These are phyloP conservation scores for Microdochium bolleyi DNA, from an alignment of 2,329 filamentous ascomycete species.

Conservation along the genomic window DNA sequence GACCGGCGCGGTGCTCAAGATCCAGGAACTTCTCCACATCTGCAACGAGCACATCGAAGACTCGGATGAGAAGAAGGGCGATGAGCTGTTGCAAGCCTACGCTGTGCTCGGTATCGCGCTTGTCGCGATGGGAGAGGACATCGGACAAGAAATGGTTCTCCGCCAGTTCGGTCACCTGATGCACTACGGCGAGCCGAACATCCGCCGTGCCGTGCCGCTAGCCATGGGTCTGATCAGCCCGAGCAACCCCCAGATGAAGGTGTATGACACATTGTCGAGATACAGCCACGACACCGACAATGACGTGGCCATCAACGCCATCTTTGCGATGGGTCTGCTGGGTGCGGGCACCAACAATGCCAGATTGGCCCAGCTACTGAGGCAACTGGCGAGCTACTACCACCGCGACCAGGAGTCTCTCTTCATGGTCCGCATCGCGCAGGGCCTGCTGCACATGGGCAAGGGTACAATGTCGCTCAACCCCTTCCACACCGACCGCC, in stretches of 20 bases:
- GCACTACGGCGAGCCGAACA: constrained; percentile 98
- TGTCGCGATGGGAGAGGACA: constrained; percentile 96
- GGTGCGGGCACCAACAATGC: constrained; percentile 98
- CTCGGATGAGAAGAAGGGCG: constrained; percentile 87
- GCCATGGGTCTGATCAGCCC: constrained; percentile 96
- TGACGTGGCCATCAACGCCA: constrained; percentile 95
- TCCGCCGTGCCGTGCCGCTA: constrained; percentile 88
- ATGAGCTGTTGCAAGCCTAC: constrained; percentile 92
- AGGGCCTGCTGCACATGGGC: constrained; percentile 97
- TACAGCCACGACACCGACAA: constrained; percentile 99
- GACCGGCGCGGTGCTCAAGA: constrained; percentile 92
- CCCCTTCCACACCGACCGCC: constrained; percentile 98
- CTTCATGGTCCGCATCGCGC: constrained; percentile 98
- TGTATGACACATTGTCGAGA: constrained; percentile 94
- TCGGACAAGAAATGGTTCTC: constrained; percentile 97
- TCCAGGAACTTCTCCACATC: constrained; percentile 94
- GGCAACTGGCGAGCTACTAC: constrained; percentile 96
- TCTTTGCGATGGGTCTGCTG: constrained; percentile 96
- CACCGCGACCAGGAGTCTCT: constrained; percentile 91
- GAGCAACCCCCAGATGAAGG: constrained; percentile 99
- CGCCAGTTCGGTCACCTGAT: constrained; percentile 96
- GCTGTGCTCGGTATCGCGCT: constrained; percentile 90
- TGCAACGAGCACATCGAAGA: constrained; percentile 98
- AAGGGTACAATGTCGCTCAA: constrained; percentile 94
- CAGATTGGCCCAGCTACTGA: constrained; percentile 83